These are phyloP conservation scores for Orbilia brochopaga DNA, from an alignment of 2,329 filamentous ascomycete genomes.

Conservation along the genomic window DNA sequence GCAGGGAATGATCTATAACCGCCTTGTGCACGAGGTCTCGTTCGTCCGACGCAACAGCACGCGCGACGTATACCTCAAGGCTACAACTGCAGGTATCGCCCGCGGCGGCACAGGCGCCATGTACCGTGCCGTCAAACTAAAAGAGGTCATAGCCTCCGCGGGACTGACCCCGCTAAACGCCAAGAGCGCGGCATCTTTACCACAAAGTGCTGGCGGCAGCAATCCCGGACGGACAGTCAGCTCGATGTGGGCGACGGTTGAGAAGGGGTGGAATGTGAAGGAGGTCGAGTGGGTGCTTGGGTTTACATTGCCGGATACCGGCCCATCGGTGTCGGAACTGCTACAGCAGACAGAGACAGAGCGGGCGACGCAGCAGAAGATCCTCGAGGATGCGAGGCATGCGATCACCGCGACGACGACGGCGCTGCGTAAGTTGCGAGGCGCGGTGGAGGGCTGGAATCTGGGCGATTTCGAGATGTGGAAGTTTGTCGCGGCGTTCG, in stretches of 20 bases:
- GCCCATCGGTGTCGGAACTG: slow-evolving; percentile 59
- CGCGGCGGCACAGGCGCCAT: slow-evolving; percentile 68
- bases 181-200: slow-evolving; percentile 57
- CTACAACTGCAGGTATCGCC: slow-evolving; percentile 73
- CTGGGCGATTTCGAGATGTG: slow-evolving; percentile 53
- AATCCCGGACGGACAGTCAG: slow-evolving; percentile 59
- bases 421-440: slow-evolving; percentile 54
- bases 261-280: slow-evolving; percentile 62
- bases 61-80: slow-evolving; percentile 79
- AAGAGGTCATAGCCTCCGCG: slow-evolving; percentile 77
- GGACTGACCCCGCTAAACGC: slow-evolving; percentile 55
- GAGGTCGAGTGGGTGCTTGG: slow-evolving; percentile 90
- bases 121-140: slow-evolving; percentile 74
- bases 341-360: slow-evolving; percentile 59
- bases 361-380: slow-evolving; percentile 65
- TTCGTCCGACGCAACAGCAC: slow-evolving; percentile 72
- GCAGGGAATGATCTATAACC: slow-evolving; percentile 66
- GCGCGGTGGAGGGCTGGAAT: slow-evolving; percentile 53
- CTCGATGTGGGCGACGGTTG: slow-evolving; percentile 78
- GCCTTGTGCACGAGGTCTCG: slow-evolving; percentile 67
- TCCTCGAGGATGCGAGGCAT: slow-evolving; percentile 64
- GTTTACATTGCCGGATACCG: slow-evolving; percentile 73
- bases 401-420: slow-evolving; percentile 57
- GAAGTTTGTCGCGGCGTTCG: slow-evolving; percentile 53
- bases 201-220: not conserved